A percentile compares a stretch with the other conserved stretches of the same genome.
These are phyloP conservation scores for Ilex asprella DNA, from an alignment of 257 asterid species.

Conservation along the genomic window DNA sequence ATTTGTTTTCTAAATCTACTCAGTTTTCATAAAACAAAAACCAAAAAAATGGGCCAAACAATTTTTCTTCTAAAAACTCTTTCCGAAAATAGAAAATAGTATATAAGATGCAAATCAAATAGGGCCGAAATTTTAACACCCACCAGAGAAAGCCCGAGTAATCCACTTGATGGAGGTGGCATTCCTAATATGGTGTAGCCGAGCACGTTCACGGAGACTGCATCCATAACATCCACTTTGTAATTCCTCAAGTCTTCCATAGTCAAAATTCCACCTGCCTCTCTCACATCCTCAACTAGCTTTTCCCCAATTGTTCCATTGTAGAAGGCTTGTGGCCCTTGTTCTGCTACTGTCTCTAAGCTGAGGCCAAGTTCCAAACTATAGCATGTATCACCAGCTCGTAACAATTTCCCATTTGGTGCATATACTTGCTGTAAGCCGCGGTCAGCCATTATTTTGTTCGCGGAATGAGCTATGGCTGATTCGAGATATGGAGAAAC, in stretches of 20 bases:
- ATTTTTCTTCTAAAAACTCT: no score
- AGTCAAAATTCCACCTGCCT: slow-evolving; percentile 74
- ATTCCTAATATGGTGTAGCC: slow-evolving; percentile 77
- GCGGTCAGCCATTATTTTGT: slow-evolving; percentile 43
- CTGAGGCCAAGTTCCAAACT: slow-evolving; percentile 69
- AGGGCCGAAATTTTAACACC: no score
- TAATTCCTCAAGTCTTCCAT: slow-evolving; percentile 78
- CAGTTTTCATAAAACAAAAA: no score
- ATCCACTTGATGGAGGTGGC: slow-evolving; percentile 97
- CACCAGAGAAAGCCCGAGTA: slow-evolving; percentile 78
- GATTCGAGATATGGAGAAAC: slow-evolving; percentile 52
- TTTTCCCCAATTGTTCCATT: slow-evolving; percentile 62
- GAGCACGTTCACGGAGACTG: slow-evolving; percentile 49
- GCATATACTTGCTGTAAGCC: slow-evolving; percentile 62
- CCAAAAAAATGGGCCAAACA: no score
- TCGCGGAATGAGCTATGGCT: slow-evolving; percentile 19
- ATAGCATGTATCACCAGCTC: slow-evolving; percentile 70
- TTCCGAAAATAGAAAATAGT: no score
- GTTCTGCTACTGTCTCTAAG: slow-evolving; percentile 59
- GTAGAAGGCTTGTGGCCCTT: slow-evolving; percentile 70
- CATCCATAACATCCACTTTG: slow-evolving; percentile 40
- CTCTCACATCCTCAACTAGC: slow-evolving; percentile 54
- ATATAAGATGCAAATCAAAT: no score
- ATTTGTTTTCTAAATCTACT: no score
- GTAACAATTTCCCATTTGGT: slow-evolving; percentile 59